A percentile compares a stretch with the other conserved stretches of the same genome.
Conservation (phyloP, 306 rosid genomes). For the Dalbergia cochinchinensis region DNA sequence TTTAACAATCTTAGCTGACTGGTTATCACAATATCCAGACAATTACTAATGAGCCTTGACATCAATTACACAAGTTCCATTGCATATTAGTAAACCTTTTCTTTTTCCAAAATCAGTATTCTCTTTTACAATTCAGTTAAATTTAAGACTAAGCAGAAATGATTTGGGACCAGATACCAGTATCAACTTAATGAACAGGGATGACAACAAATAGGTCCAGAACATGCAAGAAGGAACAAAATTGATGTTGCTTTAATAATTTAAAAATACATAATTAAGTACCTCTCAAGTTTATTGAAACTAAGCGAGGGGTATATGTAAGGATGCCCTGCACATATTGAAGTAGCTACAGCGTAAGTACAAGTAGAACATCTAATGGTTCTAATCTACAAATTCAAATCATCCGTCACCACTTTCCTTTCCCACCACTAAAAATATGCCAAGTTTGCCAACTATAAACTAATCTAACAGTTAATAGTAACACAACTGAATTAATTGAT, state of each 20-base stretch:
- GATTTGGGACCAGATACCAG: neutral
- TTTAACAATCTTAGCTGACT: neutral
- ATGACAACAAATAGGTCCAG: conserved; percentile 32
- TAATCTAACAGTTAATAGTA: conserved; percentile 14
- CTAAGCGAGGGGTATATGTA: conserved; percentile 86
- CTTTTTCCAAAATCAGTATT: neutral
- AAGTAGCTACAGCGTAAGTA: conserved; percentile 31
- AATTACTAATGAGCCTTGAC: conserved; percentile 25
- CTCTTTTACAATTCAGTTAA: conserved; percentile 20
- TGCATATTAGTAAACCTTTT: conserved; percentile 5
- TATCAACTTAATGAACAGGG: conserved; percentile 20
- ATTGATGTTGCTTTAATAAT: conserved; percentile 22
- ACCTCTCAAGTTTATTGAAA: conserved; percentile 88
- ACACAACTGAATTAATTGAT: conserved; percentile 9
- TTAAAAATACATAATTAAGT: conserved; percentile 35
- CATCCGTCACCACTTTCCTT: neutral
- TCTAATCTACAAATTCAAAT: conserved; percentile 36
- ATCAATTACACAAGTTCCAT: neutral
- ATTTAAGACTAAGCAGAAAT: conserved; percentile 14
- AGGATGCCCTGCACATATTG: conserved; percentile 68
- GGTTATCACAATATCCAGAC: conserved; percentile 12
- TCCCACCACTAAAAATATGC: conserved; percentile 4
- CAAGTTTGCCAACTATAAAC: conserved; percentile 11
- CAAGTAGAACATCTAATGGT: neutral
- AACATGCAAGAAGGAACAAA: conserved; percentile 15